A percentile compares a stretch with the other conserved stretches of the same genome.
phyloP scores from a whole-genome alignment of 441 rosid genomes.

The Gossypium trilobum region DNA sequence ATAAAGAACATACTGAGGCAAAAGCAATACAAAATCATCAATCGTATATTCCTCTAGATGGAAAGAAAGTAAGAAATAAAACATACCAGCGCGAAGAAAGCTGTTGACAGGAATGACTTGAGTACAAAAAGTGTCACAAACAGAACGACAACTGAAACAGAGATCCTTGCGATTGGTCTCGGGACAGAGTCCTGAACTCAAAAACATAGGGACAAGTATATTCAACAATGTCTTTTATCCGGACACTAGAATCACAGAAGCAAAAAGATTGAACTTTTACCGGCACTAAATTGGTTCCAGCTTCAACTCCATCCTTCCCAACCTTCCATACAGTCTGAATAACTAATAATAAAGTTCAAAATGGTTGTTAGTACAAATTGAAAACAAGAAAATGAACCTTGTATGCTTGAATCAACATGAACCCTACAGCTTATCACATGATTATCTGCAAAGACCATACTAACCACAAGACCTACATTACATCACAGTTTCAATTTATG shows the following conservation, averaged over 20 bases:
- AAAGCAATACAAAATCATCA: background rate
- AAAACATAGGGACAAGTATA: background rate
- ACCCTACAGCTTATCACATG: background rate
- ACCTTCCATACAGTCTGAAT: slow-evolving; percentile 64
- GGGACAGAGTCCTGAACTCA: slow-evolving; percentile 56
- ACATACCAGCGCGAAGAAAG: slow-evolving; percentile 73
- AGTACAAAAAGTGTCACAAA: slow-evolving; percentile 46
- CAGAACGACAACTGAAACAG: slow-evolving; percentile 40
- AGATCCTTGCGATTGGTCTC: slow-evolving; percentile 66
- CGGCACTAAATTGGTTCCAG: slow-evolving; percentile 71
- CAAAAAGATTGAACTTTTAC: slow-evolving; percentile 38
- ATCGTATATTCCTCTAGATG: background rate
- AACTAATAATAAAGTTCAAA: slow-evolving; percentile 29
- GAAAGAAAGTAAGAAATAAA: background rate
- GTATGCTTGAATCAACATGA: slow-evolving; percentile 1
- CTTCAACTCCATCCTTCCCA: slow-evolving; percentile 76
- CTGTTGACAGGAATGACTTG: slow-evolving; percentile 69
- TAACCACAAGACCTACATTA: background rate
- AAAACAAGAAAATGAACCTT: background rate
- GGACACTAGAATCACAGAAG: background rate
- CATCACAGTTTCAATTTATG: background rate
- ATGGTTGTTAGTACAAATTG: slow-evolving; percentile 10
- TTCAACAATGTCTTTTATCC: background rate
- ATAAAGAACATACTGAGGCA: background rate
- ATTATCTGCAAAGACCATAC: background rate